Conservation (phyloP, 495 filamentous ascomycete species). For the Talaromyces nanjingensis region DNA sequence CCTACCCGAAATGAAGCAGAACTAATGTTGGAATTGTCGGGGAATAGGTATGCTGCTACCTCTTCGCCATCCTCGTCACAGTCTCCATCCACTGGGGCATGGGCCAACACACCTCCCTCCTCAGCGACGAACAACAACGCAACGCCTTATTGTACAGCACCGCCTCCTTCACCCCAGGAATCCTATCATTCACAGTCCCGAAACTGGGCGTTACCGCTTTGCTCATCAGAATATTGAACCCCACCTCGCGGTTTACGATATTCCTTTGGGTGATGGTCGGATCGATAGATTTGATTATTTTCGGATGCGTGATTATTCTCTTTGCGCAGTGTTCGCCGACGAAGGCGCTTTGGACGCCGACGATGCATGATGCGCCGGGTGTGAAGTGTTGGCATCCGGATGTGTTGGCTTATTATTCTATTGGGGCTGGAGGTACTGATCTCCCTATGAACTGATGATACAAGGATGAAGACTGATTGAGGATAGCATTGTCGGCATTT, state of each 20-base stretch:
- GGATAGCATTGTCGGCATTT: conserved; percentile 24
- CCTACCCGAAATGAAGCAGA: neutral
- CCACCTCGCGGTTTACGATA: conserved; percentile 15
- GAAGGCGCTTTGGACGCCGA: conserved; percentile 32
- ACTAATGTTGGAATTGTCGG: neutral
- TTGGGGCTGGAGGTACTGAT: conserved; percentile 22
- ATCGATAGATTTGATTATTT: conserved; percentile 13
- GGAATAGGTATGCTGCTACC: conserved; percentile 1
- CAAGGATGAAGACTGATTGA: neutral
- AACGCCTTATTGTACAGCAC: conserved; percentile 5
- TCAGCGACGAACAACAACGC: neutral
- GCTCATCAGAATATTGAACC: conserved; percentile 30
- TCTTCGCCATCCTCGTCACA: conserved; percentile 6
- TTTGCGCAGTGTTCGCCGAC: conserved; percentile 37
- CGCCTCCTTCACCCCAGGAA: conserved; percentile 15
- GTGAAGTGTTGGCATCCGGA: conserved; percentile 25
- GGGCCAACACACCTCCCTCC: neutral
- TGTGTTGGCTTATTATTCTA: conserved; percentile 31
- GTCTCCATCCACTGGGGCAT: conserved; percentile 5
- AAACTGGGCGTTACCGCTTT: conserved; percentile 35
- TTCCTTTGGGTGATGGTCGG: conserved; percentile 27
- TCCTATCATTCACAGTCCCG: conserved; percentile 34
- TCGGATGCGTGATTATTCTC: conserved; percentile 22
- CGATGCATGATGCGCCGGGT: conserved; percentile 10
- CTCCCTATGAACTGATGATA: too few species aligned